Evolutionary conservation across 2,329 filamentous ascomycete genomes (phyloP).

Genomic region (Phaeosphaeria sp.): DNA sequence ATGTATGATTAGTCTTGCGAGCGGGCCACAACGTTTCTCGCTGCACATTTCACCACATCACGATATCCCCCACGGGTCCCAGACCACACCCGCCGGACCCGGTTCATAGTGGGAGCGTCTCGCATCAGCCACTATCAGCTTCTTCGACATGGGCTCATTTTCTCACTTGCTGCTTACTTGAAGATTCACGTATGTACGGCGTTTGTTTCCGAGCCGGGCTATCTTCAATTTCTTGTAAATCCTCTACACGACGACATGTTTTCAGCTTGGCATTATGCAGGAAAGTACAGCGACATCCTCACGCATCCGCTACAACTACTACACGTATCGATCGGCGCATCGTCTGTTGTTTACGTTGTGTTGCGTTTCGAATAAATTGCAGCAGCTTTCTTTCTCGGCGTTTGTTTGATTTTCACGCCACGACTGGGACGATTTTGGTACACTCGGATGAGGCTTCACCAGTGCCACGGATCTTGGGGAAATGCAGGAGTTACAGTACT

Average conservation of each 20-base stretch:
- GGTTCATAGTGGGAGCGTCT: background rate
- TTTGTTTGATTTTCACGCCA: background rate
- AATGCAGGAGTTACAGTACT: background rate
- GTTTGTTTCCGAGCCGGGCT: background rate
- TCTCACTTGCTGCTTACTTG: background rate
- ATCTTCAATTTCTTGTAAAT: background rate
- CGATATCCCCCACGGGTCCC: background rate
- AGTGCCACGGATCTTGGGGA: background rate
- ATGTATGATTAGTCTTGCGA: constrained; percentile 25
- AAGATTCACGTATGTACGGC: background rate
- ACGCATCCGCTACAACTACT: background rate
- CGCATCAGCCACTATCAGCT: background rate
- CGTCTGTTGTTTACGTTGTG: background rate
- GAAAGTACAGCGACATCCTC: background rate
- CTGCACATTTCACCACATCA: background rate
- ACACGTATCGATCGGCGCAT: background rate
- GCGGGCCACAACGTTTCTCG: background rate
- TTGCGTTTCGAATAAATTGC: background rate
- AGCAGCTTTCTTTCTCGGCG: background rate
- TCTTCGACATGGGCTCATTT: background rate
- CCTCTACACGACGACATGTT: background rate
- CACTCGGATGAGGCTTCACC: background rate
- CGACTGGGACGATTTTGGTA: background rate
- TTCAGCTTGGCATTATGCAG: background rate
- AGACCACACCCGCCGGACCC: background rate